Percentiles rank a stretch among this genome's conserved stretches.
Conservation (phyloP, 1,139 yeast species). For the Kurtzmaniella quercitrusa region DNA sequence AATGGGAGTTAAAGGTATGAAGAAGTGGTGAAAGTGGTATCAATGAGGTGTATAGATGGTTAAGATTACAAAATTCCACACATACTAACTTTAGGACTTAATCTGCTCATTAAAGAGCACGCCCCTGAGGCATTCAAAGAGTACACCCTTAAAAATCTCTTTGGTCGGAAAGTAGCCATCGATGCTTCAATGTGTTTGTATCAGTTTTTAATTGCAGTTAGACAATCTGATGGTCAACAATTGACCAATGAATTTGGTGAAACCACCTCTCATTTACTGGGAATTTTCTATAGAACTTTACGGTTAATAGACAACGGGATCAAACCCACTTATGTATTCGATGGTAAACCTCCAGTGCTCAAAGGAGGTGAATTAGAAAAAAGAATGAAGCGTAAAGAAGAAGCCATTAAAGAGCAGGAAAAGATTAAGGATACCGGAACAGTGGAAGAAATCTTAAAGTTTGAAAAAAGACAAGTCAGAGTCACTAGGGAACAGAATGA, state of each 20-base stretch:
- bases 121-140: slow-evolving; percentile 80
- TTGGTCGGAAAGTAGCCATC: slow-evolving; percentile 94
- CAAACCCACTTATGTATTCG: slow-evolving; percentile 94
- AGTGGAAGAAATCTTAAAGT: slow-evolving; percentile 68
- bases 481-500: slow-evolving; percentile 90
- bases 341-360: slow-evolving; percentile 90
- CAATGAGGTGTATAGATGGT: too few relatives aligned
- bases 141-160: slow-evolving; percentile 77
- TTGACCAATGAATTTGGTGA: slow-evolving; percentile 85
- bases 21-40: not conserved
- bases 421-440: slow-evolving; percentile 77
- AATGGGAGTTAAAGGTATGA: slow-evolving; percentile 75
- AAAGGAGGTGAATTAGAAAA: slow-evolving; percentile 93
- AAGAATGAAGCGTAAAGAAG: slow-evolving; percentile 75
- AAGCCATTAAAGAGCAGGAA: slow-evolving; percentile 72
- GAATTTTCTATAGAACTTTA: slow-evolving; percentile 89
- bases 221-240: slow-evolving; percentile 96
- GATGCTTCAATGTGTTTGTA: slow-evolving; percentile 89
- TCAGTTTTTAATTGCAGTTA: slow-evolving; percentile 90
- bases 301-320: slow-evolving; percentile 86
- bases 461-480: slow-evolving; percentile 82
- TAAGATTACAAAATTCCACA: too few relatives aligned
- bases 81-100: slow-evolving; percentile 52
- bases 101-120: slow-evolving; percentile 78
- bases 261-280: slow-evolving; percentile 93